Base-by-base conservation (phyloP, 768 basidiomycete genomes). In the Suillus spraguei region DNA sequence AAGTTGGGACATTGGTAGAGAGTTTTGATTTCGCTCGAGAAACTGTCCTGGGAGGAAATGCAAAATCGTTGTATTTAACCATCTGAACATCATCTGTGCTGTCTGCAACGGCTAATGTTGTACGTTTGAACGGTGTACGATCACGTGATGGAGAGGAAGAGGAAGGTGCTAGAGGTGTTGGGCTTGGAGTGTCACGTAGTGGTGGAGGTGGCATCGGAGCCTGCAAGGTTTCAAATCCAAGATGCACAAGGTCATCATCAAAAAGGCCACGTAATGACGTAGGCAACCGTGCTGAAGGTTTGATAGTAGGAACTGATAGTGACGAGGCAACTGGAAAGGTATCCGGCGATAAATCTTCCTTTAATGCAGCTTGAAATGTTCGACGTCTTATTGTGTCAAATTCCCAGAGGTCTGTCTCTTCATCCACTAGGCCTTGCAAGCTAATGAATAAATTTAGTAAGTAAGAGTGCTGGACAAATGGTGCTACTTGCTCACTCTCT, bases 221-320 rank as follows among this genome's bases (percentile, higher is more conserved):
- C 32, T 81, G 83, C 66, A 82, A 77, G 2, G 79, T 72, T 47
- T 84, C 83, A 8, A 77, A 70, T 35, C 71, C 72, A 41, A 28
- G 28, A 41, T 58, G 39, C 8, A 74, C 24, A n/a, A 73, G 69
- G 11, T 82, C 84, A 52, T 87, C 84, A 62, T 91, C 90, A 73
- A 97, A 97, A 11, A 97, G 79, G 42, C 82, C 79, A 0, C 94
- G 89, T 3, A 96, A 80, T 0, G 92, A 95, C 2, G 88, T 86
- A 2, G 95, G 94, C 13, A 95, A 70, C 54, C 82, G 80, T n/a
- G 80, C 67, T 46, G 76, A 69, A 2, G 85, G 82, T 16, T 86
- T 82, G 36, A 88, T 73, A 28, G 87, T 90, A 20, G 80, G 67
- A 60, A 79, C 77, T 13, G 70, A 62, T 16, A 70, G 60, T 44